Base-by-base conservation (phyloP, 768 basidiomycete genomes). In the Epithele typhae region DNA sequence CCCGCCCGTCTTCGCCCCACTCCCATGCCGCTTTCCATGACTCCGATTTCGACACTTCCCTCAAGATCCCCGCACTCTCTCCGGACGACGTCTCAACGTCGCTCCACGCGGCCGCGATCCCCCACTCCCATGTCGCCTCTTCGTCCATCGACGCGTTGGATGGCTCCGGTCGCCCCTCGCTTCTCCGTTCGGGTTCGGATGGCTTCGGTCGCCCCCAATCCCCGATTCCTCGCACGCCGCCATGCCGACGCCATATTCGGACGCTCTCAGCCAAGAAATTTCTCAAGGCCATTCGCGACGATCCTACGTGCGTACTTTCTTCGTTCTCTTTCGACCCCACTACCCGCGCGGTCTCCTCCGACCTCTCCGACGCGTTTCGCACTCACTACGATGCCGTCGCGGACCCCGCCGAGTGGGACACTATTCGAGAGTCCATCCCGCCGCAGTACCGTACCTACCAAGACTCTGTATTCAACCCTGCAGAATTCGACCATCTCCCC, bases 401-500 rank as follows among this genome's bases (percentile, higher is more conserved):
- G 22, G n/a, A 25, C 33, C 2, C 15, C 25, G 18, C 30, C 32
- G 1, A 11, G 12, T 36, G 27, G 17, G 25, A 7, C 25, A 30
- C 2, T 22, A 21, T 21, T 14, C 25, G 21, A 17, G 5, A 19
- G 25, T 27, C 14, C 37, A 25, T 44, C 8, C 47, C 49, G n/a
- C 37, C 40, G 8, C 37, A 40, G 22, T 70, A 53, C 48, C 61
- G 40, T 48, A 40, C 60, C 7, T 67, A 52, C 39, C 44, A 51
- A 40, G 37, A 39, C 19, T 55, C 52, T 23, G 59, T 65, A 2
- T 68, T 70, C 42, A 48, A 46, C 5, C 42, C 55, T 3, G 22
- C 24, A 3, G 44, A 58, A 17, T 57, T 62, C 3, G 51, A 63
- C n/a, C 56, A 56, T n/a, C 63, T 73, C 3, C 65, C 69, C 4